These are phyloP conservation scores for Spiromastix sp. DNA, from an alignment of 2,329 filamentous ascomycete genomes.

Conservation along the genomic window DNA sequence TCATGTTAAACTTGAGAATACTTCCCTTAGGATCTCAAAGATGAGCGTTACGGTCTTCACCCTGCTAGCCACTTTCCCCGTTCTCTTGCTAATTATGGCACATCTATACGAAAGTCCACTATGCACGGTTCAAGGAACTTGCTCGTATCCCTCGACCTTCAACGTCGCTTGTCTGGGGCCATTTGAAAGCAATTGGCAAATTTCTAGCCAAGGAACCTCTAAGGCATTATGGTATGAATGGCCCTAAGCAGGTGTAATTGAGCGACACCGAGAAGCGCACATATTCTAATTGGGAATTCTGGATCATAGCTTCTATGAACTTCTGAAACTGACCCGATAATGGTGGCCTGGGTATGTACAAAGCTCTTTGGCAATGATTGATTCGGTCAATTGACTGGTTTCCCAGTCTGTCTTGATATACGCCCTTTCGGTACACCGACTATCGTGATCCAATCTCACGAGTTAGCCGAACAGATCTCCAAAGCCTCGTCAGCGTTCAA, in stretches of 20 bases:
- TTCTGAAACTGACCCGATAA: not conserved
- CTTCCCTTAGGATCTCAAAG: too few relatives aligned
- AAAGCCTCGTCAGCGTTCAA: not conserved
- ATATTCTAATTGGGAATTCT: not conserved
- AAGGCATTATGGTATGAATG: constrained; percentile 1
- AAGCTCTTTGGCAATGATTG: too few relatives aligned
- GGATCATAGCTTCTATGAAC: not conserved
- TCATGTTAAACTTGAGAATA: too few relatives aligned
- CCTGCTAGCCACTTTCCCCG: too few relatives aligned
- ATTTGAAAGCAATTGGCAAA: not conserved
- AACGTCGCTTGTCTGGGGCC: not conserved
- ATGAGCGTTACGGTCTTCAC: too few relatives aligned
- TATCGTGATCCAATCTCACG: not conserved
- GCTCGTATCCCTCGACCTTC: not conserved
- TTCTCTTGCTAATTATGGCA: too few relatives aligned
- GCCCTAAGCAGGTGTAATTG: too few relatives aligned
- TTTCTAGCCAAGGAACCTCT: not conserved
- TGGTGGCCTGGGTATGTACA: constrained; percentile 1
- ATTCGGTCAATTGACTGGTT: too few relatives aligned
- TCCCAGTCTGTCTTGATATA: not conserved
- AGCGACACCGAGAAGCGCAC: not conserved
- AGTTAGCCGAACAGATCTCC: constrained; percentile 1
- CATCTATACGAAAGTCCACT: too few relatives aligned
- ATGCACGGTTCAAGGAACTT: not conserved
- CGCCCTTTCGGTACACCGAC: not conserved